Base-by-base conservation (phyloP, 2,329 filamentous ascomycete genomes). In the Fusarium acutatum region DNA sequence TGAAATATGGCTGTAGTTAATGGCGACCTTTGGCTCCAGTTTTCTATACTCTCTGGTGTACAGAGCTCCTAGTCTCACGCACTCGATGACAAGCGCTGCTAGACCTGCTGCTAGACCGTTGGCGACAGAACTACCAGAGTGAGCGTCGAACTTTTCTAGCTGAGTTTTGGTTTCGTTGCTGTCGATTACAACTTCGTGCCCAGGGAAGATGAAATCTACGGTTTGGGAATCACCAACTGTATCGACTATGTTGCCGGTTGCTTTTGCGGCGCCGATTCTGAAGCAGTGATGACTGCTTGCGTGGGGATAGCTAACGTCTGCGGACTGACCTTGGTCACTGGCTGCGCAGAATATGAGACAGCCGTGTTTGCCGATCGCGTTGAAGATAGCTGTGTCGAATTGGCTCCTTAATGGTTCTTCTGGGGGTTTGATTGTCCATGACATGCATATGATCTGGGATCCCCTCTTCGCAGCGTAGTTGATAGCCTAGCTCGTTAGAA, bases 221-320 rank as follows among this genome's bases (percentile, higher is more conserved):
- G 22, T 32, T 1, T 61, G 30, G 13, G 47, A 32, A 43, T 56
- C 49, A 3, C 58, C 66, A 1, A 71, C 61, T 6, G 57, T 69
- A 3, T 71, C 68, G 4, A 43, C 22, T 37, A 47, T 69, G 20
- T 34, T 49, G 3, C 68, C 69, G 0, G 61, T 69, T n/a, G 66
- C 47, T n/a, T 61, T 69, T 5, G 69, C 66, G 4, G 60, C 69
- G 14, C 66, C 66, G 5, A 71, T 70, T 17, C 66, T 53, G 43
- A 69, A 69, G n/a, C 69, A 66, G 6, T 18, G 32, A 12, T 17
- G 26, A 17, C 65, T 66, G 37, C 61, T 71, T 18, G 40, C 41
- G 7, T 69, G 37, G 0, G 57, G 66, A 12, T 71, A 71, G 18
- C 60, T 66, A 1, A 56, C 14, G 41, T 71, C 66, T 3, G 61